Conservation (phyloP, 2,329 filamentous ascomycete genomes). For the Colletotrichum paranaense region DNA sequence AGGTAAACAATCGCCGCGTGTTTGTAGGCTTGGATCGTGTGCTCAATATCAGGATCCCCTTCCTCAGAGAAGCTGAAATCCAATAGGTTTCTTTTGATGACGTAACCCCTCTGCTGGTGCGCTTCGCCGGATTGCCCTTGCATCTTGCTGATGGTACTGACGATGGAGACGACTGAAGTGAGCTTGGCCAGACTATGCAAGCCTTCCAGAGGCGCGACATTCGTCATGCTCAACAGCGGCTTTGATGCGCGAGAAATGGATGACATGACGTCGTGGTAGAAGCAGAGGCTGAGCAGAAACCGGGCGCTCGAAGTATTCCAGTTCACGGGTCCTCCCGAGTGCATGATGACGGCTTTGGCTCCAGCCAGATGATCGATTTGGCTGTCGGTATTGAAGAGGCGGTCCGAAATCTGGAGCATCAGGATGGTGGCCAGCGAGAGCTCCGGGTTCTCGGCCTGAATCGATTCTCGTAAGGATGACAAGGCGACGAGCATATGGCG, state of each 20-base stretch:
- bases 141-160: constrained; percentile 42
- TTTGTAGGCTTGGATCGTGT: constrained; percentile 44
- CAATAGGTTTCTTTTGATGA: neutral
- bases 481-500: constrained; percentile 40
- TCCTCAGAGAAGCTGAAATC: neutral
- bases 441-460: constrained; percentile 36
- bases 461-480: constrained; percentile 4
- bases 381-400: constrained; percentile 43
- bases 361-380: constrained; percentile 44
- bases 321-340: constrained; percentile 23
- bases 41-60: constrained; percentile 36
- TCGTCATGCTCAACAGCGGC: constrained; percentile 40
- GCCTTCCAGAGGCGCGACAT: constrained; percentile 38
- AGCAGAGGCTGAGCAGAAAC: constrained; percentile 45
- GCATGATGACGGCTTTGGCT: constrained; percentile 43
- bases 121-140: constrained; percentile 32
- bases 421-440: constrained; percentile 45
- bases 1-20: constrained; percentile 47
- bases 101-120: neutral
- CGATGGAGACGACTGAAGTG: constrained; percentile 38
- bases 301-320: constrained; percentile 39
- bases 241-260: constrained; percentile 42
- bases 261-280: constrained; percentile 45
- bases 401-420: constrained; percentile 45
- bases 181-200: constrained; percentile 38